Conservation (phyloP, 2,329 filamentous ascomycete genomes). For the Exophiala phaeomuriformis region DNA sequence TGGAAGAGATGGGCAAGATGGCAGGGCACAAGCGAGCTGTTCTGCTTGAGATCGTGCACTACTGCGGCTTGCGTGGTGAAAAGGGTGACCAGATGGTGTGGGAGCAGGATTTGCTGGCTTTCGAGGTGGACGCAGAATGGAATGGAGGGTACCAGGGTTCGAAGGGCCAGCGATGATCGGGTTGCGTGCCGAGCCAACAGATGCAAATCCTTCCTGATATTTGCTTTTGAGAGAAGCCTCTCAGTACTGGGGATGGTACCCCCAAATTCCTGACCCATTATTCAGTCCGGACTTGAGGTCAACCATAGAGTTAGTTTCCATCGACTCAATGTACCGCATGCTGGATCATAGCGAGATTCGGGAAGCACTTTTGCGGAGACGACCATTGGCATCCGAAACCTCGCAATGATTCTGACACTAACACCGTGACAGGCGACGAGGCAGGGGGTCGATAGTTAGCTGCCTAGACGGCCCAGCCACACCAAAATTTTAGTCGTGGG, state of each 20-base stretch:
- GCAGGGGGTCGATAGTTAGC: neutral
- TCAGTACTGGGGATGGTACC: too few species aligned
- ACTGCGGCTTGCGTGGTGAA: conserved; percentile 16
- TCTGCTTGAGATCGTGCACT: conserved; percentile 23
- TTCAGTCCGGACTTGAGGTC: too few species aligned
- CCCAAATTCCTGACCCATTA: too few species aligned
- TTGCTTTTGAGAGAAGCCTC: neutral
- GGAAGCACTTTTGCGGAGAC: neutral
- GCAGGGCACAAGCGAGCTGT: conserved; percentile 14
- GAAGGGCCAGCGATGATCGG: conserved; percentile 3
- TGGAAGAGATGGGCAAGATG: conserved; percentile 9
- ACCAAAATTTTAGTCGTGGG: neutral
- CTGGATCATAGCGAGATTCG: too few species aligned
- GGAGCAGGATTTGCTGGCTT: conserved; percentile 1
- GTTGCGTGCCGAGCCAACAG: neutral
- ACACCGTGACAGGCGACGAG: neutral
- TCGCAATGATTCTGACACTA: neutral
- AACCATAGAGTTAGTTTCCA: too few species aligned
- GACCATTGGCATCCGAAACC: neutral
- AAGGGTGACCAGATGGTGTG: conserved; percentile 15
- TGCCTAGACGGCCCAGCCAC: neutral
- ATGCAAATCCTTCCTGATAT: neutral
- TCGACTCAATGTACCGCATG: too few species aligned
- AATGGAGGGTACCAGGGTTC: conserved; percentile 14
- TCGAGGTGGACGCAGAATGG: conserved; percentile 14